Percentiles rank a stretch among this genome's conserved stretches.
Conservation (phyloP, 2,329 filamentous ascomycete species). For the Fusarium ambrosium region DNA sequence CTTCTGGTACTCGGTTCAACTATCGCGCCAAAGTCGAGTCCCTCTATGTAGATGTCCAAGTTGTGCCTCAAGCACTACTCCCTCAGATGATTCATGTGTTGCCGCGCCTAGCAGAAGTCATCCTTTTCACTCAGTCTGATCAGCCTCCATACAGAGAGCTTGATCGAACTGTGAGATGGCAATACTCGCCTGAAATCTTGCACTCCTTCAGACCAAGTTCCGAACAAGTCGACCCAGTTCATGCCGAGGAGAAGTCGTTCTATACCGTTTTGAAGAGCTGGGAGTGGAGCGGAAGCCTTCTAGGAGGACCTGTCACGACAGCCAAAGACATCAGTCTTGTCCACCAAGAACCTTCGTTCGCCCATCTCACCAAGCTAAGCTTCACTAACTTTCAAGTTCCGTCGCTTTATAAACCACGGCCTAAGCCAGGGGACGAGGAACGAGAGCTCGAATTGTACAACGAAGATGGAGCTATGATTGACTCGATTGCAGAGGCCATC, state of each 20-base stretch:
- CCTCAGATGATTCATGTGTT: constrained; percentile 73
- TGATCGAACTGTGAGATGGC: constrained; percentile 73
- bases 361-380: constrained; percentile 66
- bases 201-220: constrained; percentile 70
- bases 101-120: constrained; percentile 76
- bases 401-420: constrained; percentile 58
- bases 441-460: constrained; percentile 51
- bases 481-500: constrained; percentile 52
- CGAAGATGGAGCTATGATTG: constrained; percentile 59
- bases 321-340: constrained; percentile 64
- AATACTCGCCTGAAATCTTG: constrained; percentile 77
- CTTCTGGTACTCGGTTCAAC: constrained; percentile 65
- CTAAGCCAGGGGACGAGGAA: constrained; percentile 49
- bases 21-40: constrained; percentile 80
- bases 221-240: constrained; percentile 48
- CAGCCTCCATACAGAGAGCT: constrained; percentile 74
- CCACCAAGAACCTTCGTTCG: constrained; percentile 71
- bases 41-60: constrained; percentile 79
- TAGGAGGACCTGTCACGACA: constrained; percentile 60
- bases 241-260: constrained; percentile 48
- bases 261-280: constrained; percentile 64
- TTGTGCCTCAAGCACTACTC: constrained; percentile 59
- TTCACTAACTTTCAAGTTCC: constrained; percentile 75
- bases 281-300: constrained; percentile 72
- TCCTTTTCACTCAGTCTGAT: constrained; percentile 80